Percentiles rank a stretch among this genome's conserved stretches.
Evolutionary conservation across 805 yeast species (phyloP).

Genomic region (Wickerhamiella lipophila): DNA sequence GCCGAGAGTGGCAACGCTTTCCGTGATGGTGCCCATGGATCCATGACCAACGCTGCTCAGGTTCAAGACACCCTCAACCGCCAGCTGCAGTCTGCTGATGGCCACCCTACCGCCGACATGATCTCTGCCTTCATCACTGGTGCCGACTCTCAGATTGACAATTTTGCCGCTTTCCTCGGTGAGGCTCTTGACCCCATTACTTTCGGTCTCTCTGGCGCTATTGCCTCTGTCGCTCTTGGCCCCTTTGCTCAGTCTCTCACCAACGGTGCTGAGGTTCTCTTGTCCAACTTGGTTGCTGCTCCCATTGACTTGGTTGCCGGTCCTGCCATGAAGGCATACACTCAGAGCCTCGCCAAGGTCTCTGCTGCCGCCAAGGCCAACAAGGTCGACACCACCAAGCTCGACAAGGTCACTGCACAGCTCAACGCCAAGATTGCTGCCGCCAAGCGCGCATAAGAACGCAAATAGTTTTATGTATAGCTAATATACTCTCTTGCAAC

Average conservation of each 20-base stretch:
- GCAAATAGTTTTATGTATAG: neutral
- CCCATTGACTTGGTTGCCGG: slow-evolving; percentile 11
- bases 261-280: slow-evolving; percentile 25
- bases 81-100: slow-evolving; percentile 16
- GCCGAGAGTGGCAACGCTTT: slow-evolving; percentile 16
- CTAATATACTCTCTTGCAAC: neutral
- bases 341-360: slow-evolving; percentile 18
- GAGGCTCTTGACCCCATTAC: slow-evolving; percentile 19
- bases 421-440: slow-evolving; percentile 17
- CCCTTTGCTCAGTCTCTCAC: slow-evolving; percentile 26
- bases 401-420: slow-evolving; percentile 4
- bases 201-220: slow-evolving; percentile 21
- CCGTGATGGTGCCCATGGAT: slow-evolving; percentile 16
- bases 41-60: slow-evolving; percentile 19
- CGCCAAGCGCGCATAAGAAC: slow-evolving; percentile 12
- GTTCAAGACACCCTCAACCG: slow-evolving; percentile 17
- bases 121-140: slow-evolving; percentile 24
- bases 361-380: slow-evolving; percentile 19
- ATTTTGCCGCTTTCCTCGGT: slow-evolving; percentile 20
- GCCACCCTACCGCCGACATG: slow-evolving; percentile 20
- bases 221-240: slow-evolving; percentile 21
- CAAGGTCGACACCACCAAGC: slow-evolving; percentile 13
- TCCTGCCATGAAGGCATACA: slow-evolving; percentile 10
- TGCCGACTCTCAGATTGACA: slow-evolving; percentile 27
- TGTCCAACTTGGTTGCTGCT: slow-evolving; percentile 23